Evolutionary conservation across 2,329 filamentous ascomycete species (phyloP).

Genomic region (Chrysoporthe austroafricana): DNA sequence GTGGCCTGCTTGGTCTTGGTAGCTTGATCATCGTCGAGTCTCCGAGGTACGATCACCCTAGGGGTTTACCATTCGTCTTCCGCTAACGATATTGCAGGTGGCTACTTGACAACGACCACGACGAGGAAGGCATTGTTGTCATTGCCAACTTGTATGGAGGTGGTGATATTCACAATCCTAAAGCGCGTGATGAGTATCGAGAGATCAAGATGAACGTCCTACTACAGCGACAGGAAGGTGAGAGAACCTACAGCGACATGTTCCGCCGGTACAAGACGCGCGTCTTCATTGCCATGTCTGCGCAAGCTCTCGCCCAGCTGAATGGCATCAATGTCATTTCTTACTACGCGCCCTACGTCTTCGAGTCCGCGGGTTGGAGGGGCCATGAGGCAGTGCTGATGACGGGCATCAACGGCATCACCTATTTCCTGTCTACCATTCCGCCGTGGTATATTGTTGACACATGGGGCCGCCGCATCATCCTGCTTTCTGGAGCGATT

Average conservation of each 20-base stretch:
- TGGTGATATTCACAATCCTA: constrained; percentile 90
- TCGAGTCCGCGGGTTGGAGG: constrained; percentile 94
- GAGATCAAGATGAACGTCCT: constrained; percentile 99
- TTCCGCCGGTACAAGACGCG: constrained; percentile 89
- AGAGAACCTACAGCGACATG: constrained; percentile 91
- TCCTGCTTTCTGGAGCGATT: constrained; percentile 85
- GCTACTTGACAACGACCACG: constrained; percentile 96
- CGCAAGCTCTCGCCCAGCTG: constrained; percentile 91
- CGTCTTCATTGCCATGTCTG: constrained; percentile 98
- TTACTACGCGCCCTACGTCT: constrained; percentile 95
- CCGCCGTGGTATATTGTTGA: constrained; percentile 98
- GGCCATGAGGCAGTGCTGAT: constrained; percentile 91
- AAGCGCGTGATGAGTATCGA: constrained; percentile 93
- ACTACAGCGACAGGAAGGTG: constrained; percentile 90
- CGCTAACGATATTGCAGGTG: constrained; percentile 63
- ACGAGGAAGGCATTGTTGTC: constrained; percentile 97
- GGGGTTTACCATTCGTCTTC: constrained; percentile 14
- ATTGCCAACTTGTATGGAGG: constrained; percentile 97
- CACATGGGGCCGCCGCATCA: constrained; percentile 84
- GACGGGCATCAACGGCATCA: constrained; percentile 92
- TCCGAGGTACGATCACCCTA: constrained; percentile 66
- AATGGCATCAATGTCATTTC: constrained; percentile 99
- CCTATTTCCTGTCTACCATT: constrained; percentile 89
- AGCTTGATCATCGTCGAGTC: constrained; percentile 96
- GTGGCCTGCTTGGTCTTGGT: constrained; percentile 78